Evolutionary conservation across 805 yeast species (phyloP).

Genomic region (Huiozyma naganishii): DNA sequence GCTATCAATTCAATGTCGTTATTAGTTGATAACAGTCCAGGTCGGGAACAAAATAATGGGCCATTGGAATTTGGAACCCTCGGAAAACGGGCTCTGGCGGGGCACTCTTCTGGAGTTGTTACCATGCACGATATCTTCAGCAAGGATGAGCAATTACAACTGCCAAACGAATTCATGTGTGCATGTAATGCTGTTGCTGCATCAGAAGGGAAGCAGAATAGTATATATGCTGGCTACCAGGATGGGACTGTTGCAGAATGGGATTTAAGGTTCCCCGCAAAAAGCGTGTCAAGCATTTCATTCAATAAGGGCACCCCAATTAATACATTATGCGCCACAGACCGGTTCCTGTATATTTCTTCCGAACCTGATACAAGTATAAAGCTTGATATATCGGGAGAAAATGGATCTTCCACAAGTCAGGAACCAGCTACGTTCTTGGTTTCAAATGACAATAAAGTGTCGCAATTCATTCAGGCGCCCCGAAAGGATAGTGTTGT

Average conservation of each 20-base stretch:
- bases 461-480: slow-evolving; percentile 7
- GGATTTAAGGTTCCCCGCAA: slow-evolving; percentile 27
- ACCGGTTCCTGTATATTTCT: slow-evolving; percentile 11
- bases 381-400: not conserved
- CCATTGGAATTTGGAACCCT: slow-evolving; percentile 40
- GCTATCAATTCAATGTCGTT: slow-evolving; percentile 24
- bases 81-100: slow-evolving; percentile 36
- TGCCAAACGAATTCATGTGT: slow-evolving; percentile 21
- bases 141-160: slow-evolving; percentile 15
- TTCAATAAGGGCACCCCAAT: not conserved
- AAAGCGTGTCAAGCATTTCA: not conserved
- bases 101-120: slow-evolving; percentile 31
- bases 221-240: slow-evolving; percentile 28
- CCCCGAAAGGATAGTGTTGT: slow-evolving; percentile 4
- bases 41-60: slow-evolving; percentile 7
- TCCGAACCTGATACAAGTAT: slow-evolving; percentile 30
- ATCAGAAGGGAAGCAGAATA: slow-evolving; percentile 1
- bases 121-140: slow-evolving; percentile 31
- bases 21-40: not conserved
- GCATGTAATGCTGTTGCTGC: slow-evolving; percentile 14
- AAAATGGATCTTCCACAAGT: not conserved
- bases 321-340: not conserved
- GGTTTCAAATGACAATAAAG: slow-evolving; percentile 13
- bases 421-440: slow-evolving; percentile 7
- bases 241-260: slow-evolving; percentile 31